A percentile compares a stretch with the other conserved stretches of the same genome.
Conservation (phyloP, 768 basidiomycete genomes). For the Hydnum rufescens region DNA sequence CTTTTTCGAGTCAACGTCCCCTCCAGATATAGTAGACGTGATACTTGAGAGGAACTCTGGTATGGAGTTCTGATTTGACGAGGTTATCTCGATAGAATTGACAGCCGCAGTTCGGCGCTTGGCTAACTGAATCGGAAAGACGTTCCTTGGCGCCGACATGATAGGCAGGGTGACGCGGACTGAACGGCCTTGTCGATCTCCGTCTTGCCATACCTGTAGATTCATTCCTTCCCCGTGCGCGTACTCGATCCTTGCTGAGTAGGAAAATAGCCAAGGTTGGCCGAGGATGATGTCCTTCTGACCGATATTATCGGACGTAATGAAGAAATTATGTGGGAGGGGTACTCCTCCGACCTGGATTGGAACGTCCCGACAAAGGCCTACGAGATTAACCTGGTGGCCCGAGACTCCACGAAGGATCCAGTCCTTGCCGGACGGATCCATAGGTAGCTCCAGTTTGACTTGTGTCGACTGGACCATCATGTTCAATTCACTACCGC, state of each 20-base stretch:
- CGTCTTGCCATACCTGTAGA: not conserved
- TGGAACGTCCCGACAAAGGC: not conserved
- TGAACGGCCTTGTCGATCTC: not conserved
- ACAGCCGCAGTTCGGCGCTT: too few relatives aligned
- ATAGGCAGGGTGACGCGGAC: too few relatives aligned
- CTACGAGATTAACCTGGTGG: not conserved
- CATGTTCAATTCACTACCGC: not conserved
- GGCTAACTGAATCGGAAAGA: not conserved
- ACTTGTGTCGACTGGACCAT: not conserved
- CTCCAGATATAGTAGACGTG: too few relatives aligned
- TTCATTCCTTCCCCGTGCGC: not conserved
- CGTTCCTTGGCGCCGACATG: not conserved
- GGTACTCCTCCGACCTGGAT: not conserved
- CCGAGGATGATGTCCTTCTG: not conserved
- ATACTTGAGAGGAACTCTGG: too few relatives aligned
- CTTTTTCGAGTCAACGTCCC: too few relatives aligned
- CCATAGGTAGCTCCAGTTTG: not conserved
- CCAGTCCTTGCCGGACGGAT: not conserved
- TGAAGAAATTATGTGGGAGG: not conserved
- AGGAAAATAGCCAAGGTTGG: not conserved
- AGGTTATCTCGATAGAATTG: too few relatives aligned
- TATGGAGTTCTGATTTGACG: too few relatives aligned
- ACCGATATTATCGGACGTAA: not conserved
- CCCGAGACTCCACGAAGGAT: not conserved
- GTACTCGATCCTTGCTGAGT: not conserved